phyloP scores from a whole-genome alignment of 306 rosid species.

The Medicago ruthenica region DNA sequence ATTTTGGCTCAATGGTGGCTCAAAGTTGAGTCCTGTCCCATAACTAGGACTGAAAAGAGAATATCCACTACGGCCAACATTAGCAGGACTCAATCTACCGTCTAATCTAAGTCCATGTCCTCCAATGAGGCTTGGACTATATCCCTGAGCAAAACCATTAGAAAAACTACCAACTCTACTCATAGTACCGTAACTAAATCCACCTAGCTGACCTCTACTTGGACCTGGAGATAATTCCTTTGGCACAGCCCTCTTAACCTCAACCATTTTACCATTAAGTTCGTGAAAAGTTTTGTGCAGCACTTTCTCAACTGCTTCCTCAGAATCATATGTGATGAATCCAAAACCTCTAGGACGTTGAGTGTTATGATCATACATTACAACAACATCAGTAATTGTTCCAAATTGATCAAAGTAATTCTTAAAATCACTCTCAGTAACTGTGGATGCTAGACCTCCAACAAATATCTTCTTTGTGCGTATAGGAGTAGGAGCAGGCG shows the following conservation, averaged over 20 bases:
- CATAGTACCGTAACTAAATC: constrained; percentile 48
- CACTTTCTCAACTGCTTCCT: constrained; percentile 62
- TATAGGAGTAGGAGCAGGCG: constrained; percentile 55
- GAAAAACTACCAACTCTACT: constrained; percentile 54
- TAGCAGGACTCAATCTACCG: constrained; percentile 53
- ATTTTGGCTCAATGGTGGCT: constrained; percentile 52
- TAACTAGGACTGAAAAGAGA: constrained; percentile 55
- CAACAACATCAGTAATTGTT: constrained; percentile 64
- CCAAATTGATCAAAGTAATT: constrained; percentile 65
- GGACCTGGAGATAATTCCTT: constrained; percentile 59
- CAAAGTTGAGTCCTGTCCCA: constrained; percentile 58
- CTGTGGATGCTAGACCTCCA: constrained; percentile 62
- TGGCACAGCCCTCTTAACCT: constrained; percentile 69
- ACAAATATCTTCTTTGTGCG: constrained; percentile 65
- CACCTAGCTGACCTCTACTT: constrained; percentile 59
- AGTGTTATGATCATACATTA: constrained; percentile 66
- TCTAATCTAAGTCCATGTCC: constrained; percentile 54
- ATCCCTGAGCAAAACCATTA: constrained; percentile 58
- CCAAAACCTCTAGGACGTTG: constrained; percentile 68
- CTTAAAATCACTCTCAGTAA: constrained; percentile 62
- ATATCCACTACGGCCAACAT: constrained; percentile 56
- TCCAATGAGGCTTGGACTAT: constrained; percentile 53
- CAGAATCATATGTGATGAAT: constrained; percentile 63
- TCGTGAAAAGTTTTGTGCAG: constrained; percentile 61
- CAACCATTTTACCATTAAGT: constrained; percentile 63